Evolutionary conservation across 768 basidiomycete species (phyloP).

Genomic region (Xerocomellus chrysenteron): DNA sequence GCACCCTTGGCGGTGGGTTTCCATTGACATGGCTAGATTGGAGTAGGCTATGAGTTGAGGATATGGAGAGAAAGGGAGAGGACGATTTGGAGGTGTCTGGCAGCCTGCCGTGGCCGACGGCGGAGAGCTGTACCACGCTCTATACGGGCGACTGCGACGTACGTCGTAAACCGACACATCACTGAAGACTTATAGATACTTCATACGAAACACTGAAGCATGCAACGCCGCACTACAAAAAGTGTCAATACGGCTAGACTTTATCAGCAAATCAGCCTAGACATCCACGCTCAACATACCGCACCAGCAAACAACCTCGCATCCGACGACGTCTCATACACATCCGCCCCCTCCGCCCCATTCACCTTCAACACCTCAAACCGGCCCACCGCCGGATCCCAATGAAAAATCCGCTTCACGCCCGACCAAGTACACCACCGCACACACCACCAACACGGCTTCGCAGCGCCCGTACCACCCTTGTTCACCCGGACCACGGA

Average conservation of each 20-base stretch:
- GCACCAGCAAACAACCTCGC: constrained; percentile 2
- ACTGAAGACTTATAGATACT: too few relatives aligned
- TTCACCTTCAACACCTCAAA: constrained; percentile 5
- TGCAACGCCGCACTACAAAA: too few relatives aligned
- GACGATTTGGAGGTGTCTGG: too few relatives aligned
- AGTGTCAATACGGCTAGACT: background rate
- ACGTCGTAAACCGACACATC: too few relatives aligned
- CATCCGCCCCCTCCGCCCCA: background rate
- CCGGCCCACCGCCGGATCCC: background rate
- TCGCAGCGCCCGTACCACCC: background rate
- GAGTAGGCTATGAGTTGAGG: too few relatives aligned
- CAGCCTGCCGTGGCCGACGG: too few relatives aligned
- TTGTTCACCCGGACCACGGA: constrained; percentile 1
- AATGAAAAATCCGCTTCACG: constrained; percentile 1
- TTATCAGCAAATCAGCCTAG: background rate
- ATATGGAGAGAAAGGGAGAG: too few relatives aligned
- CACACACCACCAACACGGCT: constrained; percentile 4
- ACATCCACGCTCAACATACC: background rate
- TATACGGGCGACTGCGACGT: too few relatives aligned
- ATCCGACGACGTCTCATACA: constrained; percentile 2
- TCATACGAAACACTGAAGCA: too few relatives aligned
- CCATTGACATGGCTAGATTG: too few relatives aligned
- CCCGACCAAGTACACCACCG: constrained; percentile 5
- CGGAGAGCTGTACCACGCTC: too few relatives aligned
- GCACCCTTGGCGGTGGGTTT: too few relatives aligned